Evolutionary conservation across 495 filamentous ascomycete species (phyloP), one percentile per base, ranked within the genome.

Genomic region (Penicillium cinerascens): DNA sequence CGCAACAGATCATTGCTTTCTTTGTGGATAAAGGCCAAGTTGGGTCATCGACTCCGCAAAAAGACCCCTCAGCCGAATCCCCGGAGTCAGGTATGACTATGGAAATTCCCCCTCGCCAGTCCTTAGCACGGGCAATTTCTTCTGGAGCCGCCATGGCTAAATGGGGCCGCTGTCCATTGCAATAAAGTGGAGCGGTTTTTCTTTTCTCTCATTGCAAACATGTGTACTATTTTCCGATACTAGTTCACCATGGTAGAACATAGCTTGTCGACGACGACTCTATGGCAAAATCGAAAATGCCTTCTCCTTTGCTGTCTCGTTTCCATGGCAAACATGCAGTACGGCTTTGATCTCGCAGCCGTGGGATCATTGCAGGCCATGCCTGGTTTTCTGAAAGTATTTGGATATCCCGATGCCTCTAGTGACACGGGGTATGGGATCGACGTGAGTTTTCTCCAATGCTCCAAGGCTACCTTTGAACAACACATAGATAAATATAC

Each of bases 221-320:
- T n/a, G n/a, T n/a, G n/a, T n/a, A n/a, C n/a, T n/a, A n/a, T n/a
- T n/a, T n/a, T n/a, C n/a, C n/a, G n/a, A n/a, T n/a, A n/a, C n/a
- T n/a, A n/a, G n/a, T n/a, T n/a, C 45, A 49, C 16, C 18, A 52
- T 50, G 36, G 20, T 23, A 39, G 49, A 58, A 17, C 42, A 49
- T 23, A 39, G 10, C 2, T 26, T 58, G 18, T 58, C 55, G 0
- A 49, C 55, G 21, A 58, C 55, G 8, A 43, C 55, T 20, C 44
- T 58, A 39, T 53, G 55, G 54, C 55, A 58, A 17, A 58, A 58
- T 39, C 49, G 55, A 20, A 58, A 58, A 47, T 58, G 51, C 16
- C 56, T 54, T 1, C 43, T 52, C 23, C 44, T 52, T 3, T 59
- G 51, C 44, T 52, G 52, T 42, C 47, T 55, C 5, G 52, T 59